Evolutionary conservation across 805 yeast species (phyloP), one percentile per base, ranked within the genome.

Genomic region (Lipomyces sp.): DNA sequence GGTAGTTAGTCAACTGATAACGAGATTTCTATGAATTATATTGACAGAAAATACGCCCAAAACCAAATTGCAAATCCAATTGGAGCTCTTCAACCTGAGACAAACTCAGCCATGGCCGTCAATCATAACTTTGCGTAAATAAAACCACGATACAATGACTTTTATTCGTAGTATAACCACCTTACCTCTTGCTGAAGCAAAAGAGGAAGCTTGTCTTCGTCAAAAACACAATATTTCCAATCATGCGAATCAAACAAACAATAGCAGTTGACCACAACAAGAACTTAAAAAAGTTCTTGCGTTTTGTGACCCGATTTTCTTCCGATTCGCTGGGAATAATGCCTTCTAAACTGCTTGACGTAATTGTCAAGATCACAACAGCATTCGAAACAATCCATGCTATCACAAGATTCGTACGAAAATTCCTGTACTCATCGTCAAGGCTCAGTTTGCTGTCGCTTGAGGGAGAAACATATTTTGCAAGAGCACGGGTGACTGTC

Each of bases 221-320:
- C 65, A 81, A 71, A 64, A 79, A 81, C 19, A 70, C 47, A 10
- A 71, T 53, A 59, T 82, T 76, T 7, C 86, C 86, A 43, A 77
- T 54, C 53, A 81, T 73, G 38, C 84, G 64, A 67, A 81, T 74
- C 8, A 76, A 64, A 0, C 85, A 83, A 71, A 81, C 69, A 39
- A 79, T 75, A 1, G 84, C 84, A 37, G 79, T 83, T 36, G 78
- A 65, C 83, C 84, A 80, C 51, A 81, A 72, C 51, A 81, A 69
- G 22, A 80, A 79, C 14, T 79, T 64, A 53, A 65, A 71, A 54
- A 68, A 69, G 14, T 67, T 57, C n/a, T 70, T 68, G 16, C 73
- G 63, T 39, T 60, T 51, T 28, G 58, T 46, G 5, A 14, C 35
- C 39, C 44, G 23, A 16, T 24, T 24, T 23, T 21, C 34, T 11